Base-by-base conservation (phyloP, 1,139 yeast genomes). In the Saccharomyces hybrid region DNA sequence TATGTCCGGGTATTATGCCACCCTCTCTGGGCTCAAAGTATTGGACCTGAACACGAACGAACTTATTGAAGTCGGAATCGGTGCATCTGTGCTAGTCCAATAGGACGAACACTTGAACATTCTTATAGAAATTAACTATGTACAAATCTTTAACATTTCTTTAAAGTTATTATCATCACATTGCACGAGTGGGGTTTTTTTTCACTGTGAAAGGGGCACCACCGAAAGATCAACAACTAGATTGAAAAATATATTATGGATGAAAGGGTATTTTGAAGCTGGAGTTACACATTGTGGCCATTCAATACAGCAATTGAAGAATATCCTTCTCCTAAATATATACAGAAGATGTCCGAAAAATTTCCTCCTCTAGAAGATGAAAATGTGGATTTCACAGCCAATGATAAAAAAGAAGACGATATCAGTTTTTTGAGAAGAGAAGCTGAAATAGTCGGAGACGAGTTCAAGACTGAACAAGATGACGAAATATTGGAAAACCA, bases 361-460 rank as follows among this genome's bases (percentile, higher is more conserved):
- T 91, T 86, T 72, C 97, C 97, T 50, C 88, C 88, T 57, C 78
- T 90, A 64, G 91, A 86, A 56, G 78, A 79, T 51, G 74, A 70
- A 51, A 63, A 70, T 41, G 73, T 76, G 25, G 70, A 70, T 51
- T 60, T 60, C 26, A 69, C 66, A 28, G 73, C 66, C 26, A 73
- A 63, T 28, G 68, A 60, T 34, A 60, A 54, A 8, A 61, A 57
- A 6, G 75, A 68, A 54, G 47, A 54, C 31, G 76, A 70, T 52
- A 75, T 81, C 23, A 96, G 90, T 72, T 88, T 91, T 68, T 75
- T 89, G 59, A 78, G 89, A 49, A 83, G 98, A 67, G 98, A 91
- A 73, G 82, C 84, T 70, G 95, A 88, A 59, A 77, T 86, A 46
- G 74, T 90, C 9, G 97, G 97, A 14, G 91, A 84, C 59, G 83